Base-by-base conservation (phyloP, 2,329 filamentous ascomycete species). In the Botrytis paeoniae region DNA sequence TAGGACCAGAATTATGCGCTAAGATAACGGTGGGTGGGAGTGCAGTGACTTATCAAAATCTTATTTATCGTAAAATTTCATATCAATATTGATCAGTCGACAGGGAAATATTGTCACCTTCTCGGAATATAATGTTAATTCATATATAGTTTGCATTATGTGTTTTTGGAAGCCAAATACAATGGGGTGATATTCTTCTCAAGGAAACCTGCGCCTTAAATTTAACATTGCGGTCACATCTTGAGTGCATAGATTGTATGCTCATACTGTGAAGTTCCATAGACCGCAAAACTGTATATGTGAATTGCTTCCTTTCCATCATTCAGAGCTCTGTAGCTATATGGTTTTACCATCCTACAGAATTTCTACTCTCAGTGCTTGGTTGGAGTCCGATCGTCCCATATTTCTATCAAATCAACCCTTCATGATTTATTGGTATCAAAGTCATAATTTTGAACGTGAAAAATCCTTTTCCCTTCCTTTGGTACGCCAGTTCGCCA, bases 341-440 rank as follows among this genome's bases (percentile, higher is more conserved):
- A 51, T 29, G 25, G n/a, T 41, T n/a, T n/a, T 57, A 43, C 54
- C 35, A 29, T 18, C 37, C 9, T 32, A 57, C 48, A 4, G 7
- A 69, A 32, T 16, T 32, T 2, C 18, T n/a, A 4, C 18, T 43
- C 29, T 41, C 35, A 57, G 37, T 57, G 32, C 48, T 69, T 37
- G 29, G 14, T 43, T 12, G 41, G 10, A 39, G 22, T 57, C 7
- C 18, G 18, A 57, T 41, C 16, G 37, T 69, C 37, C 65, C 37
- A 32, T 37, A 65, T 69, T 41, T 6, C 48, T 69, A n/a, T 41
- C 25, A 25, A 35, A n/a, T 29, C 37, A 41, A n/a, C n/a, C 22
- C 25, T 29, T 70, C 68, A 65, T 71, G 68, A 64, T 73, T 65
- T 75, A 60, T 54, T 78, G 77, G 73, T 77, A 78, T 77, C 75